phyloP scores from a whole-genome alignment of 768 basidiomycete species.

The Kwoniella shandongensis region DNA sequence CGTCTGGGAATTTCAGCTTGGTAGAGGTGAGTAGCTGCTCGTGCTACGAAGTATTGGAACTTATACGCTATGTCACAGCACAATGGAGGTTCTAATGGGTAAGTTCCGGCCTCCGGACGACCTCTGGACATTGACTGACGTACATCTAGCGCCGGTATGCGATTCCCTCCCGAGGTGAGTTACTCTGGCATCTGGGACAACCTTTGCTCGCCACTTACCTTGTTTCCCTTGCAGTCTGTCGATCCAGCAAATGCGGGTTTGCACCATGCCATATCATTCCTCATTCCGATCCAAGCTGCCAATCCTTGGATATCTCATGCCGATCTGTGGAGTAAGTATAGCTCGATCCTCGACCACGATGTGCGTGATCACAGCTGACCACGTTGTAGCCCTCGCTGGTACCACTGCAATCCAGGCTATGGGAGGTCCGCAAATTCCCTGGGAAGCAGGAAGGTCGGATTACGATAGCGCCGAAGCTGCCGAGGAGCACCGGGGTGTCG shows the following conservation, averaged over 20 bases:
- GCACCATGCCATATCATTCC: conserved; percentile 51
- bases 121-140: conserved; percentile 12
- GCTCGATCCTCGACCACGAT: no score
- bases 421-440: conserved; percentile 52
- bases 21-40: conserved; percentile 36
- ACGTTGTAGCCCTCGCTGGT: conserved; percentile 55
- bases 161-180: conserved; percentile 47
- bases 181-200: background rate
- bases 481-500: conserved; percentile 47
- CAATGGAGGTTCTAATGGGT: conserved; percentile 52
- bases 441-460: conserved; percentile 53
- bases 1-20: conserved; percentile 51
- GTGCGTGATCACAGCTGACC: background rate
- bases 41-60: background rate
- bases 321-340: conserved; percentile 49
- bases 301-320: conserved; percentile 53
- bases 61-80: conserved; percentile 22
- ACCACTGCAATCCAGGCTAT: conserved; percentile 50
- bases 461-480: conserved; percentile 46
- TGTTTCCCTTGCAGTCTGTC: conserved; percentile 33
- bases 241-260: conserved; percentile 50
- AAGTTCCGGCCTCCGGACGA: conserved; percentile 6
- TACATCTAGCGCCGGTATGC: conserved; percentile 46
- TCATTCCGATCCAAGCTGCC: conserved; percentile 52
- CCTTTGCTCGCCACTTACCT: background rate